phyloP scores from a whole-genome alignment of 2,329 filamentous ascomycete genomes.

The Venturia aucupariae region DNA sequence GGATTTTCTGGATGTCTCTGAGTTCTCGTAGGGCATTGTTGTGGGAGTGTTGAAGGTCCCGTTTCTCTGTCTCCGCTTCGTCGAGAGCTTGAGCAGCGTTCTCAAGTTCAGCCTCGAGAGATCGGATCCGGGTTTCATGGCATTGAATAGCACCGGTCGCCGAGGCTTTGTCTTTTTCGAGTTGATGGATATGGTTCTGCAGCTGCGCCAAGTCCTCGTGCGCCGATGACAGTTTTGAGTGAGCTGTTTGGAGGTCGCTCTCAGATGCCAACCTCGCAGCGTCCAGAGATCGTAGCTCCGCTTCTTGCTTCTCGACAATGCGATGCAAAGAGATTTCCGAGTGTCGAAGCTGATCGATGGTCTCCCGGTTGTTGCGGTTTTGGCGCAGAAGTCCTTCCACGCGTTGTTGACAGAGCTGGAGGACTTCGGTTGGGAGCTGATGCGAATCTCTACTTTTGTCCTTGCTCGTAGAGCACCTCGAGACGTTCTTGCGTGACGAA shows the following conservation, averaged over 20 bases:
- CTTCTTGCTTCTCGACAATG: neutral
- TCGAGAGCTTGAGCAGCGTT: neutral
- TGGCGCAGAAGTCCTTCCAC: constrained; percentile 8
- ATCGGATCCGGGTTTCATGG: neutral
- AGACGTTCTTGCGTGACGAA: neutral
- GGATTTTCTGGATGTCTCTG: neutral
- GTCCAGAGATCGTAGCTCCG: neutral
- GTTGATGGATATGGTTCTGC: neutral
- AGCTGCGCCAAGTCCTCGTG: neutral
- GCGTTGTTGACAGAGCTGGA: constrained; percentile 11
- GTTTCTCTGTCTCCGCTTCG: neutral
- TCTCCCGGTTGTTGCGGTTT: neutral
- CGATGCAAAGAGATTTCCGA: constrained; percentile 8
- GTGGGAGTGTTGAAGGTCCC: neutral
- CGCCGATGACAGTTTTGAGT: neutral
- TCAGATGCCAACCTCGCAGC: neutral
- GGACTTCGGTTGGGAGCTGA: constrained; percentile 7
- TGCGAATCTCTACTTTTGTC: neutral
- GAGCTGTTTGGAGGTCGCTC: neutral
- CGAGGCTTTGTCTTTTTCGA: neutral
- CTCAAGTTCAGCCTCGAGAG: neutral
- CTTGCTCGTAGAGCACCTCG: neutral
- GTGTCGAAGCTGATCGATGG: constrained; percentile 7
- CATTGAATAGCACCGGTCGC: neutral
- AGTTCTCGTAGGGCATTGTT: constrained; percentile 2